Percentiles rank a stretch among this genome's conserved stretches.
Conservation (phyloP, 202 grass and related monocot genomes). For the Schoenoplectus tabernaemontani region DNA sequence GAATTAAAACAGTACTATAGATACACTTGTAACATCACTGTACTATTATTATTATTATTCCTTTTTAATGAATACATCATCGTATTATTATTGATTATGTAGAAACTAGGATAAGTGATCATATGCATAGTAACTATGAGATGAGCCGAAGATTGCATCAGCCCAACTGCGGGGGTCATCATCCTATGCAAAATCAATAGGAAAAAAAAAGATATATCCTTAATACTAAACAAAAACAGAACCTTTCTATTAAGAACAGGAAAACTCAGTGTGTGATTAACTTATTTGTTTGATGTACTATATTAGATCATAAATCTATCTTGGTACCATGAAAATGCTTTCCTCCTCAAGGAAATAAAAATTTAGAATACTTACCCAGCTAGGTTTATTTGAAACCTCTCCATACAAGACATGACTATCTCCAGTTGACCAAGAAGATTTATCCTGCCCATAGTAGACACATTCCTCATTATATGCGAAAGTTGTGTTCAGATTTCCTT, state of each 20-base stretch:
- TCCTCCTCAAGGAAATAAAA: background rate
- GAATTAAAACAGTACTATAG: background rate
- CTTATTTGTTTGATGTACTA: background rate
- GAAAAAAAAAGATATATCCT: background rate
- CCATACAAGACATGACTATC: slow-evolving; percentile 2
- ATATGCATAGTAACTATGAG: slow-evolving; percentile 22
- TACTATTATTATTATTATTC: no score
- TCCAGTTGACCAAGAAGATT: slow-evolving; percentile 6
- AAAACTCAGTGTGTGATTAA: background rate
- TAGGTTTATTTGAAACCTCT: background rate
- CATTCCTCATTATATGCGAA: slow-evolving; percentile 16
- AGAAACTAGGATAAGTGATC: background rate
- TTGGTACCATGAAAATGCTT: background rate
- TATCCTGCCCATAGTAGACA: slow-evolving; percentile 11
- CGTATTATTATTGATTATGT: background rate
- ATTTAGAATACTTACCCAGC: slow-evolving; percentile 1
- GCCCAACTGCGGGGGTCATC: background rate
- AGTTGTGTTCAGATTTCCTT: slow-evolving; percentile 16
- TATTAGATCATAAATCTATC: background rate
- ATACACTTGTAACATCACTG: background rate
- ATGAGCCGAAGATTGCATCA: slow-evolving; percentile 3
- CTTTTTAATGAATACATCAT: no score
- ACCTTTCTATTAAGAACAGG: background rate
- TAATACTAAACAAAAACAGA: background rate
- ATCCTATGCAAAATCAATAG: background rate